These are phyloP conservation scores for Nemania sp. DNA, from an alignment of 2,329 filamentous ascomycete species.

Conservation along the genomic window DNA sequence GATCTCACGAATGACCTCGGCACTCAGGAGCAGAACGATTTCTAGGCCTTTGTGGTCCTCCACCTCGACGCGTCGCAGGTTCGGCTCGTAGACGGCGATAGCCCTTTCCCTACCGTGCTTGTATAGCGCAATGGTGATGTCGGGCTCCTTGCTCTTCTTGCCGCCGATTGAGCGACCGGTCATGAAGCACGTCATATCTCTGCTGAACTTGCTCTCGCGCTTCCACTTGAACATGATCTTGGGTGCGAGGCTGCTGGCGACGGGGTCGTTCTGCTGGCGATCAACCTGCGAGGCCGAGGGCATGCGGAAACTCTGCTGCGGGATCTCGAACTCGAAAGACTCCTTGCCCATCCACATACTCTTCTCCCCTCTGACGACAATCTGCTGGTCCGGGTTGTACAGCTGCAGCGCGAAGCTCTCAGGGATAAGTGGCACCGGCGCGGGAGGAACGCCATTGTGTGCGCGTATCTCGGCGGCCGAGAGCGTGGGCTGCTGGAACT, in stretches of 20 bases:
- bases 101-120: conserved; percentile 64
- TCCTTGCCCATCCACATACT: conserved; percentile 80
- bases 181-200: conserved; percentile 87
- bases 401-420: conserved; percentile 82
- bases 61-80: conserved; percentile 85
- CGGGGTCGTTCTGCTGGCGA: conserved; percentile 65
- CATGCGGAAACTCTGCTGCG: conserved; percentile 78
- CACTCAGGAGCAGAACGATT: conserved; percentile 69
- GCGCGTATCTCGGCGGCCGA: conserved; percentile 78
- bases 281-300: conserved; percentile 82
- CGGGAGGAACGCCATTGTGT: conserved; percentile 67
- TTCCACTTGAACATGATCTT: conserved; percentile 88
- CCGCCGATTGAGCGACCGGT: conserved; percentile 74
- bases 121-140: conserved; percentile 93
- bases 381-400: conserved; percentile 89
- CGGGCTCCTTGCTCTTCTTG: conserved; percentile 85
- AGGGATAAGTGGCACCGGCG: conserved; percentile 73
- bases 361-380: conserved; percentile 70
- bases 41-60: conserved; percentile 94
- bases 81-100: conserved; percentile 90
- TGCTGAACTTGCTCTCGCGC: conserved; percentile 81
- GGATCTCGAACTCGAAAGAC: conserved; percentile 91
- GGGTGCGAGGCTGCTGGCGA: conserved; percentile 60
- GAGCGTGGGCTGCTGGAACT: conserved; percentile 81
- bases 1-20: conserved; percentile 67